phyloP scores from a whole-genome alignment of 1,284 basidiomycete species.

The Tilletia indica region DNA sequence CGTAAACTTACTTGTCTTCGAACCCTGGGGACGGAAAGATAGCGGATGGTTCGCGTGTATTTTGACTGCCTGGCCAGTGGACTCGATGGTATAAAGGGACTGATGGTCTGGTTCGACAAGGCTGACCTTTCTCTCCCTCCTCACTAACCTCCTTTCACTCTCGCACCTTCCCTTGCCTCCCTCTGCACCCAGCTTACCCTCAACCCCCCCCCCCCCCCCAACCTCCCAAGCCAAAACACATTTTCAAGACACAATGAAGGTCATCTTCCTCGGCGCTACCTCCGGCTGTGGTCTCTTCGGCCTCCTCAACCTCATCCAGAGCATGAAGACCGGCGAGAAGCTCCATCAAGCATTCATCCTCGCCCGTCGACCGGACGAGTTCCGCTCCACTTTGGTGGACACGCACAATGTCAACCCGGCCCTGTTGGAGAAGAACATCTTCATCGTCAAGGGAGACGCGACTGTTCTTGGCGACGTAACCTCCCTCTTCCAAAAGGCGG shows the following conservation, averaged over 20 bases:
- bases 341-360: background rate
- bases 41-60: too few relatives aligned
- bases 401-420: background rate
- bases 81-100: too few relatives aligned
- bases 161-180: too few relatives aligned
- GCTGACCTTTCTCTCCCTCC: too few relatives aligned
- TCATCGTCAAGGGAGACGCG: conserved; percentile 5
- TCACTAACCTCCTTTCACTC: too few relatives aligned
- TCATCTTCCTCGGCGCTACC: conserved; percentile 6
- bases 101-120: too few relatives aligned
- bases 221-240: too few relatives aligned
- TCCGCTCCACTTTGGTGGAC: background rate
- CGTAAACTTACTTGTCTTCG: too few relatives aligned
- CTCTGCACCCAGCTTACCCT: too few relatives aligned
- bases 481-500: background rate
- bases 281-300: background rate
- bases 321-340: background rate
- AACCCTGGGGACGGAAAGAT: too few relatives aligned
- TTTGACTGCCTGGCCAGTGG: too few relatives aligned
- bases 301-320: conserved; percentile 6
- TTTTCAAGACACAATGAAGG: background rate
- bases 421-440: background rate
- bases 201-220: too few relatives aligned
- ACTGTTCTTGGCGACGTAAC: background rate
- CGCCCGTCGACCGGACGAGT: background rate